These are phyloP conservation scores for Botrytis elliptica DNA, from an alignment of 2,329 filamentous ascomycete genomes.

Conservation along the genomic window DNA sequence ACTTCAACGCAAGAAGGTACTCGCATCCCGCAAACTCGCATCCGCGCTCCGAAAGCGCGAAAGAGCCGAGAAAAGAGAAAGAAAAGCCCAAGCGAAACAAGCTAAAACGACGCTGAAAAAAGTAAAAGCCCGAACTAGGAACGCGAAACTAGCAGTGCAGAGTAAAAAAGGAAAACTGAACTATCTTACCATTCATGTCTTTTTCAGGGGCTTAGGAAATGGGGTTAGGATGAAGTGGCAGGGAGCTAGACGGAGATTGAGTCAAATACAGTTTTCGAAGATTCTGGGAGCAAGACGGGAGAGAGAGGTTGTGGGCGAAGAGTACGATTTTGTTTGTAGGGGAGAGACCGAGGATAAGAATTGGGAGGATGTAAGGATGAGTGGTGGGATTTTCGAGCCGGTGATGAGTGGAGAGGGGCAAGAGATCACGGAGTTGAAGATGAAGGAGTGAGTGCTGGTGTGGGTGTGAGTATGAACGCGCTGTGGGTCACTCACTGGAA, in stretches of 20 bases:
- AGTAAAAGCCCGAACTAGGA: not conserved
- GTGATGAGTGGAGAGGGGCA: not conserved
- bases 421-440: not conserved
- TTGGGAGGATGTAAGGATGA: not conserved
- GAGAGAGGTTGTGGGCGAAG: too few species aligned
- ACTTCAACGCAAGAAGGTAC: not conserved
- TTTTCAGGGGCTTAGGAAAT: not conserved
- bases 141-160: not conserved
- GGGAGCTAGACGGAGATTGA: not conserved
- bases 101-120: not conserved
- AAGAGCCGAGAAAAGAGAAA: not conserved
- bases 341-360: not conserved
- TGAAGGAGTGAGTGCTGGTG: not conserved
- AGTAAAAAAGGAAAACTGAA: not conserved
- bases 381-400: not conserved
- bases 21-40: not conserved
- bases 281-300: not conserved
- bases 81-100: not conserved
- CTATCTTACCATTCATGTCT: not conserved
- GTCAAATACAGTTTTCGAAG: not conserved
- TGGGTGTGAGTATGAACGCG: not conserved
- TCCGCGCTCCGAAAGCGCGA: not conserved
- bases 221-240: not conserved
- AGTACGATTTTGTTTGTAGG: slow-evolving; percentile 8
- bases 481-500: not conserved